These are phyloP conservation scores for Diaporthe humulicola DNA, from an alignment of 2,329 filamentous ascomycete species.

Conservation along the genomic window DNA sequence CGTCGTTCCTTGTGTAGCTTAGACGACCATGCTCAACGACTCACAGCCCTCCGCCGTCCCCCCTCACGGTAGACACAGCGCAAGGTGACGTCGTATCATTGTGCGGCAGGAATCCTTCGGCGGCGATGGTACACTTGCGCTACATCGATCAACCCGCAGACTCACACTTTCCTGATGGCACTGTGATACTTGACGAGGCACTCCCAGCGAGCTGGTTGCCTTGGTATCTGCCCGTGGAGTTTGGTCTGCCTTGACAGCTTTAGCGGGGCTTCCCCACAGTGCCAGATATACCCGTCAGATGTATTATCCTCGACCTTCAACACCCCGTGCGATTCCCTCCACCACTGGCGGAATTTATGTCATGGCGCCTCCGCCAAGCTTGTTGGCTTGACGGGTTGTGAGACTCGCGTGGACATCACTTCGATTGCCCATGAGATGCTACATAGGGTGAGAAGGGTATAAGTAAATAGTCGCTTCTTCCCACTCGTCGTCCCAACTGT, in stretches of 20 bases:
- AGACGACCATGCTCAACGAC: constrained; percentile 31
- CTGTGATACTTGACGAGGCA: background rate
- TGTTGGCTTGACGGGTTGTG: background rate
- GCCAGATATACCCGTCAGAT: background rate
- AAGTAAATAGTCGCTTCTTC: constrained; percentile 22
- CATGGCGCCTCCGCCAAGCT: constrained; percentile 23
- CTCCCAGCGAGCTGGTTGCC: background rate
- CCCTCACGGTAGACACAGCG: constrained; percentile 12
- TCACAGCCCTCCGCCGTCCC: constrained; percentile 23
- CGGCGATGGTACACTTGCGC: background rate
- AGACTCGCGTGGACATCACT: background rate
- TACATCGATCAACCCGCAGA: background rate
- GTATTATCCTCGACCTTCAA: background rate
- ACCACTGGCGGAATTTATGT: background rate
- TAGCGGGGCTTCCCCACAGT: constrained; percentile 20
- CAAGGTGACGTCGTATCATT: constrained; percentile 35
- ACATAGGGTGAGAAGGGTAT: constrained; percentile 9
- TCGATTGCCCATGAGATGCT: background rate
- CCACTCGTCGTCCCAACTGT: background rate
- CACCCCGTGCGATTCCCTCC: background rate
- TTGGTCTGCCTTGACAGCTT: background rate
- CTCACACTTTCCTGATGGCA: background rate
- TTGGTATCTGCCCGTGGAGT: background rate
- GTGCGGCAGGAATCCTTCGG: constrained; percentile 14
- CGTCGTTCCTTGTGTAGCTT: constrained; percentile 3